Base-by-base conservation (phyloP, 345 rosid species). In the Aquilaria malaccensis region DNA sequence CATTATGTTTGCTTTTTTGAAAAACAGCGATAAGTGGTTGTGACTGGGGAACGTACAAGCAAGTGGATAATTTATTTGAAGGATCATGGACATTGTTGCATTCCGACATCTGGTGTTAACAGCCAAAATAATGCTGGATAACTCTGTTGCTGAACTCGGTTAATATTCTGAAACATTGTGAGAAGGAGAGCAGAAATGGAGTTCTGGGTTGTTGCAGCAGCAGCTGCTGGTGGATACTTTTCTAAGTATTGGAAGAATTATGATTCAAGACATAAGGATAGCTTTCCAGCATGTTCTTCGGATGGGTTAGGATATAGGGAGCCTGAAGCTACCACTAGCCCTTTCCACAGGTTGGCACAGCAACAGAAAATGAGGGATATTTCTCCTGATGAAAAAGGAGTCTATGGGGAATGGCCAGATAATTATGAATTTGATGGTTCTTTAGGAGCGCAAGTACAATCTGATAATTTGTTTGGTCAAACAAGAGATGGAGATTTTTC, bases 221-320 rank as follows among this genome's bases (percentile, higher is more conserved):
- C 88, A 1, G 96, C 98, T 46, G 91, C 90, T n/a, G 85, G 87
- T 22, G 92, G 90, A 63, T 85, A 76, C 62, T 31, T 86, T 64
- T 72, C 86, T 30, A 88, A 80, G 69, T 73, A 79, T 66, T 72
- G 80, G 81, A 68, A 76, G 52, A 83, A 72, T 67, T 45, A 66
- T 37, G 43, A 37, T 67, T 70, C 77, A 0, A 79, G 68, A 65
- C 72, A 52, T 56, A 67, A 62, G 61, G 63, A 66, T 71, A 70
- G 61, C 52, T 46, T 58, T 47, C 62, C 79, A 22, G 71, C 62
- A 71, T 64, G 63, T 11, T 72, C 76, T 73, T 66, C 74, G 15
- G 77, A 52, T 41, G 62, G 67, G 65, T 69, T 76, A 29, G 59
- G 53, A 46, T 33, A 33, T 56, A 72, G 54, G 65, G 81, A 76